These are phyloP conservation scores for Ustilago hordei DNA, from an alignment of 1,284 basidiomycete species.

Conservation along the genomic window DNA sequence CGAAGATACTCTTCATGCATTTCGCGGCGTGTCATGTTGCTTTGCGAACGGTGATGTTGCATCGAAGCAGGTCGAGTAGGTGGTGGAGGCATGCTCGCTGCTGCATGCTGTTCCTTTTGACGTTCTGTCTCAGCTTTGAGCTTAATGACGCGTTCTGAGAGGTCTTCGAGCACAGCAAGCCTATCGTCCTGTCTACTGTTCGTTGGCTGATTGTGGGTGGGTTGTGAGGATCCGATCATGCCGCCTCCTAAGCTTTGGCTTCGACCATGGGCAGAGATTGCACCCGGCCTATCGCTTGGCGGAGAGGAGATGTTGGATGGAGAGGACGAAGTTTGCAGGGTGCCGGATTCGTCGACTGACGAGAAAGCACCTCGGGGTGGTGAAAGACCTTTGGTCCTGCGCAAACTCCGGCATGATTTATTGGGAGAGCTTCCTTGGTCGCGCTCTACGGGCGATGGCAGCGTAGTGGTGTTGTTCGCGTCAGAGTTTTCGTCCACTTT, in stretches of 20 bases:
- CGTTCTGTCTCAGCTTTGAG: slow-evolving; percentile 34
- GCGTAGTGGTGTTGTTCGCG: not conserved
- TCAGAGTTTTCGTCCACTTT: not conserved
- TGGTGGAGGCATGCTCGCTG: slow-evolving; percentile 36
- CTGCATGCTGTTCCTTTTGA: slow-evolving; percentile 18
- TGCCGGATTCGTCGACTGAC: slow-evolving; percentile 22
- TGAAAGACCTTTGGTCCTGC: slow-evolving; percentile 21
- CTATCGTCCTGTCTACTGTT: slow-evolving; percentile 19
- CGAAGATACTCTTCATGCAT: slow-evolving; percentile 42
- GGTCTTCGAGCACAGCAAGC: slow-evolving; percentile 40
- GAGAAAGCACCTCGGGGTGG: slow-evolving; percentile 21
- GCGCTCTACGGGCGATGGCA: not conserved
- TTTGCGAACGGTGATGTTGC: slow-evolving; percentile 13
- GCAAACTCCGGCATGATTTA: slow-evolving; percentile 19
- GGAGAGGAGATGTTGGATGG: not conserved
- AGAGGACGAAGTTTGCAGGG: slow-evolving; percentile 7
- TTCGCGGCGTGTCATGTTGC: slow-evolving; percentile 26
- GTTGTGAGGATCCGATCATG: not conserved
- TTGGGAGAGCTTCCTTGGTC: not conserved
- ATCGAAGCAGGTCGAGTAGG: slow-evolving; percentile 6
- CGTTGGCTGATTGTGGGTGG: no score
- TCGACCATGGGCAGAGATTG: not conserved
- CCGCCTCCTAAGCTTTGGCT: slow-evolving; percentile 9
- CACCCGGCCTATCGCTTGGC: not conserved
- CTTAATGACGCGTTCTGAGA: slow-evolving; percentile 27